Conservation (phyloP, 202 grass and related monocot genomes). For the Setaria viridis region DNA sequence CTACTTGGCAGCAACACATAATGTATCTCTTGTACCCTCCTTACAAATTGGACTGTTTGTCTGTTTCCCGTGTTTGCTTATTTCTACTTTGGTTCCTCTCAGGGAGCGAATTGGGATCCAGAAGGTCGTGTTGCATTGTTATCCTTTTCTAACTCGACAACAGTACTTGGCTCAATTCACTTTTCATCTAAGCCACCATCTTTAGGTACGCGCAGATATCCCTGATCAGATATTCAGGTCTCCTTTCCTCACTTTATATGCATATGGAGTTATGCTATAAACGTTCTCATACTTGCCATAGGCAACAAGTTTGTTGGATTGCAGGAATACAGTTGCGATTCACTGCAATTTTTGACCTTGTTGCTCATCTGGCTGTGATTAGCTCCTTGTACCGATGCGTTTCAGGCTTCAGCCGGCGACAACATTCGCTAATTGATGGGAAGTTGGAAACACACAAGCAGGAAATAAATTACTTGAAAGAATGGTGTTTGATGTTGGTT, state of each 20-base stretch:
- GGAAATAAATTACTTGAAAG: background rate
- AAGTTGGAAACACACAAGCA: background rate
- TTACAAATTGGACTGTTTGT: constrained; percentile 5
- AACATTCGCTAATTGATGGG: background rate
- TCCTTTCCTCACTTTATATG: no score
- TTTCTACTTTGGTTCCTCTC: constrained; percentile 21
- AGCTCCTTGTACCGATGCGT: background rate
- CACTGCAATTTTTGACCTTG: background rate
- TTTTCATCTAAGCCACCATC: constrained; percentile 88
- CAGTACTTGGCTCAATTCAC: constrained; percentile 87
- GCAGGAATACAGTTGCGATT: background rate
- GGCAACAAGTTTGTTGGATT: background rate
- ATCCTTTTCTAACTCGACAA: constrained; percentile 84
- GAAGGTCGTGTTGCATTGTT: constrained; percentile 79
- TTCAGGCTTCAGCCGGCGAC: background rate
- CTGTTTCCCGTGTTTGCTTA: constrained; percentile 4
- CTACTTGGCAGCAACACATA: constrained; percentile 6
- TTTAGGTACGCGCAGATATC: constrained; percentile 58
- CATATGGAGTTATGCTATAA: no score
- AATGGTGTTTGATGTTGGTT: background rate
- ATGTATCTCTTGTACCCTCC: background rate
- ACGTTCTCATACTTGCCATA: no score
- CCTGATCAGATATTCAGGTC: no score
- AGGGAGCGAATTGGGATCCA: constrained; percentile 93
- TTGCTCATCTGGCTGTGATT: background rate